These are phyloP conservation scores for Bocquillonia castaneifolia DNA, from an alignment of 441 rosid genomes.

Conservation along the genomic window DNA sequence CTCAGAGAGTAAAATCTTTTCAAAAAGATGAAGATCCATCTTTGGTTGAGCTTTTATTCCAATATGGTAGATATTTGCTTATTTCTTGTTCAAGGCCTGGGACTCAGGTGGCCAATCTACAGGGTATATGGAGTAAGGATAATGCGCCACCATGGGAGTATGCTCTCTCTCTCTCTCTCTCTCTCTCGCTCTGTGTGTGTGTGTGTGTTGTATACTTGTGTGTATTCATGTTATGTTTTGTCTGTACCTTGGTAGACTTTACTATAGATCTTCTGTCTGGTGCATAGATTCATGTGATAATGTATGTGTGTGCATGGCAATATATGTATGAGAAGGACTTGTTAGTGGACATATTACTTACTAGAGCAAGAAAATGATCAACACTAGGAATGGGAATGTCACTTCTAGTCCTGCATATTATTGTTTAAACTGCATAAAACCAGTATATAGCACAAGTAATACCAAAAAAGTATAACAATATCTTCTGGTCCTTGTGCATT, in stretches of 20 bases:
- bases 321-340: not conserved
- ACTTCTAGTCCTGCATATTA: not conserved
- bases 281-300: not conserved
- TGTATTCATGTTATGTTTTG: not conserved
- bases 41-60: constrained; percentile 81
- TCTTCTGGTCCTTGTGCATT: not conserved
- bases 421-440: not conserved
- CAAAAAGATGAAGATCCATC: constrained; percentile 75
- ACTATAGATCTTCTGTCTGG: too few relatives aligned
- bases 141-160: constrained; percentile 93
- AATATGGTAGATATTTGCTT: constrained; percentile 87
- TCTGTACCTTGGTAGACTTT: not conserved
- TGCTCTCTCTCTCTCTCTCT: too few relatives aligned
- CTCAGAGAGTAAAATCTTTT: constrained; percentile 77
- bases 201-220: not conserved
- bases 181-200: too few relatives aligned
- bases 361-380: too few relatives aligned
- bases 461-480: not conserved
- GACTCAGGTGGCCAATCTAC: constrained; percentile 85
- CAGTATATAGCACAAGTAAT: not conserved
- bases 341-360: not conserved
- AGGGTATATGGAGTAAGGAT: constrained; percentile 90
- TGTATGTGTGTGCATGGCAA: too few relatives aligned
- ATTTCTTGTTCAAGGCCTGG: constrained; percentile 86
- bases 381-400: not conserved